phyloP scores from a whole-genome alignment of 2,329 filamentous ascomycete genomes.

The Didymella pomorum region DNA sequence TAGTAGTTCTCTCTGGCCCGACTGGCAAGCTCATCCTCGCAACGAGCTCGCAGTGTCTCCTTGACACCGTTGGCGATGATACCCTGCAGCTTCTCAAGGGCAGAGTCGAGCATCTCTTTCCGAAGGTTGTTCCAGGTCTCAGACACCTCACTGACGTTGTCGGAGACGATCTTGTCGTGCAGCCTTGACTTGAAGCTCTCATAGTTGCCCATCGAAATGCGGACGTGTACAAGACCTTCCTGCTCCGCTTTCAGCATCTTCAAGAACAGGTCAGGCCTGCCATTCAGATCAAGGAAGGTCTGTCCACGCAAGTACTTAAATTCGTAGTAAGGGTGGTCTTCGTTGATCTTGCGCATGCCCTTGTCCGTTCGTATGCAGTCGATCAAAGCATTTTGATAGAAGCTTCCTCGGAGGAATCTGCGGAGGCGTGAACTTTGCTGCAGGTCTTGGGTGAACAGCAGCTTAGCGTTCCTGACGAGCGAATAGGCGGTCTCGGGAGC shows the following conservation, averaged over 20 bases:
- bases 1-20: conserved; percentile 88
- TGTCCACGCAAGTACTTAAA: conserved; percentile 96
- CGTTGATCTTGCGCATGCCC: conserved; percentile 89
- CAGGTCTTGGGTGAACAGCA: conserved; percentile 91
- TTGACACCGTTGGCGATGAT: conserved; percentile 92
- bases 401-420: conserved; percentile 82
- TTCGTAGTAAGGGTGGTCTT: conserved; percentile 95
- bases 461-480: conserved; percentile 79
- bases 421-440: conserved; percentile 88
- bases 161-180: conserved; percentile 85
- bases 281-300: conserved; percentile 80
- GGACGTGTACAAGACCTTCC: conserved; percentile 89
- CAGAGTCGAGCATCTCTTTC: conserved; percentile 81
- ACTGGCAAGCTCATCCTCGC: conserved; percentile 90
- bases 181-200: conserved; percentile 79
- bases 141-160: conserved; percentile 93
- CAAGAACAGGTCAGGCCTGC: conserved; percentile 86
- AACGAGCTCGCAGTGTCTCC: conserved; percentile 90
- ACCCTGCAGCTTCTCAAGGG: conserved; percentile 80
- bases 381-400: conserved; percentile 83
- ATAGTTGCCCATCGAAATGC: conserved; percentile 77
- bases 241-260: conserved; percentile 98
- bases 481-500: conserved; percentile 69
- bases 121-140: conserved; percentile 94
- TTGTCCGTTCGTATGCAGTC: conserved; percentile 94